A percentile compares a stretch with the other conserved stretches of the same genome.
These are phyloP conservation scores for Amphichorda felina DNA, from an alignment of 2,329 filamentous ascomycete species.

Conservation along the genomic window DNA sequence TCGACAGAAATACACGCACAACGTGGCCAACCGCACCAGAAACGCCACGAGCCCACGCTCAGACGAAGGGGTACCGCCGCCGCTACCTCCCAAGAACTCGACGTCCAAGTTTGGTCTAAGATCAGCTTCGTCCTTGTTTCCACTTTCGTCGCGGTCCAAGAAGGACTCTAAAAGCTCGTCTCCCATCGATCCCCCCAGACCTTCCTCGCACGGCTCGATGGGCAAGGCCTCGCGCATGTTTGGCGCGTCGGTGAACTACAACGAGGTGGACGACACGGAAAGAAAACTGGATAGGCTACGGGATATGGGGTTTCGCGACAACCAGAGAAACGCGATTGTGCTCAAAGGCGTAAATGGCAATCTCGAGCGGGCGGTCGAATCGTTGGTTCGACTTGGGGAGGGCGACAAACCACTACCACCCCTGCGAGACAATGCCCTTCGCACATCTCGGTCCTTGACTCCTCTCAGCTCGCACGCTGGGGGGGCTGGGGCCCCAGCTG, in stretches of 20 bases:
- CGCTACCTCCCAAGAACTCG: slow-evolving; percentile 51
- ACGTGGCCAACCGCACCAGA: slow-evolving; percentile 23
- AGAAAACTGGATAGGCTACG: slow-evolving; percentile 65
- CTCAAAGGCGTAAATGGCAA: slow-evolving; percentile 77
- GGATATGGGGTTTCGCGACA: slow-evolving; percentile 88
- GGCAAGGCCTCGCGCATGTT: slow-evolving; percentile 60
- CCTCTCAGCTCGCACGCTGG: slow-evolving; percentile 29
- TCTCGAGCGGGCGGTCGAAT: slow-evolving; percentile 75
- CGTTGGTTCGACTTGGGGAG: slow-evolving; percentile 73
- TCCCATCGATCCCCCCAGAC: slow-evolving; percentile 14
- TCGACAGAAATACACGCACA: slow-evolving; percentile 79
- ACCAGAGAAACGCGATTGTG: slow-evolving; percentile 68
- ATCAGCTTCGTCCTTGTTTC: slow-evolving; percentile 56
- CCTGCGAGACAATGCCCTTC: slow-evolving; percentile 33
- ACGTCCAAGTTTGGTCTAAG: slow-evolving; percentile 49
- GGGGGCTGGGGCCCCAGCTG: slow-evolving; percentile 14
- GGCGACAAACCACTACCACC: slow-evolving; percentile 32
- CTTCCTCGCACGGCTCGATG: slow-evolving; percentile 26
- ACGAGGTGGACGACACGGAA: slow-evolving; percentile 49
- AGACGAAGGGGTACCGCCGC: slow-evolving; percentile 46
- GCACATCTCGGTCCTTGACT: slow-evolving; percentile 41
- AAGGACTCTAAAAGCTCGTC: slow-evolving; percentile 30
- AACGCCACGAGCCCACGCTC: slow-evolving; percentile 32
- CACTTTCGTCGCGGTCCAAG: slow-evolving; percentile 47
- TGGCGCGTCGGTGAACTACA: slow-evolving; percentile 51